phyloP scores from a whole-genome alignment of 306 rosid genomes.

The Cicer cuneatum region DNA sequence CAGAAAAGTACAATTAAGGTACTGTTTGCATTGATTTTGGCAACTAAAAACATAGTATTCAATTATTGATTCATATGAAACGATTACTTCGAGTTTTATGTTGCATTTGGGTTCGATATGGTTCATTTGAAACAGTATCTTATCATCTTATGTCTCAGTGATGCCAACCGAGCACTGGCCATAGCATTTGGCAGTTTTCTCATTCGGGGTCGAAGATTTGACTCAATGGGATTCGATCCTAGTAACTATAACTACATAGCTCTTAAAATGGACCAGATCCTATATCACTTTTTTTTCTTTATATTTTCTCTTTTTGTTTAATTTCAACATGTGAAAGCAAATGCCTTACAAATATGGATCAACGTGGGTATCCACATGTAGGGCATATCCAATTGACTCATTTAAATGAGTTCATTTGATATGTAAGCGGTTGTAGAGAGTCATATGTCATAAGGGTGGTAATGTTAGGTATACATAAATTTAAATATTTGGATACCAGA shows the following conservation, averaged over 20 bases:
- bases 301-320: not conserved
- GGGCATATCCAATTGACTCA: no score
- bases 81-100: slow-evolving; percentile 7
- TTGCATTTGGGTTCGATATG: slow-evolving; percentile 11
- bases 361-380: no score
- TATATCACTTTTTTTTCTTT: not conserved
- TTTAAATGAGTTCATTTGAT: no score
- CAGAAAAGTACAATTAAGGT: slow-evolving; percentile 39
- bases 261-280: slow-evolving; percentile 31
- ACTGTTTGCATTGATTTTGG: slow-evolving; percentile 33
- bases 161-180: slow-evolving; percentile 30
- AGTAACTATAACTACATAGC: slow-evolving; percentile 32
- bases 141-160: slow-evolving; percentile 29
- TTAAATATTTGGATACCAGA: no score
- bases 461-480: no score
- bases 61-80: slow-evolving; percentile 28
- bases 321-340: slow-evolving; percentile 9
- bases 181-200: slow-evolving; percentile 36
- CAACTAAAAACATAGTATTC: not conserved
- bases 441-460: no score
- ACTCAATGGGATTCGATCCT: slow-evolving; percentile 44
- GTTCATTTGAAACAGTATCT: slow-evolving; percentile 31
- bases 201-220: slow-evolving; percentile 24
- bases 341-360: no score
- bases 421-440: no score